Evolutionary conservation across 2,329 filamentous ascomycete species (phyloP).

Genomic region (Cytospora mali): DNA sequence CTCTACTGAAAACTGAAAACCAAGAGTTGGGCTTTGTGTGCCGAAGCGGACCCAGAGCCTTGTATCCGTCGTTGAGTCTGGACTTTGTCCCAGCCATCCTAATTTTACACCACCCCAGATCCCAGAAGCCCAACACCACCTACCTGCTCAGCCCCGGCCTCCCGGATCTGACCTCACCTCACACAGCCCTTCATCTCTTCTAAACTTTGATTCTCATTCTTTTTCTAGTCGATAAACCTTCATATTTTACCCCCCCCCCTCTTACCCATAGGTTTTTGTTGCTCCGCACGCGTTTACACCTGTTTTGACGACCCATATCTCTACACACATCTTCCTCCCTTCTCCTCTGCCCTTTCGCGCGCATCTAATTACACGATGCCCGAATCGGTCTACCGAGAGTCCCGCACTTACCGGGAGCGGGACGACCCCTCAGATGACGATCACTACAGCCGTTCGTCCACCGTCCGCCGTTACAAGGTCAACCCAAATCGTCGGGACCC

Average conservation of each 20-base stretch:
- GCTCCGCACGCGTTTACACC: background rate
- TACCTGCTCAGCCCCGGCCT: constrained; percentile 9
- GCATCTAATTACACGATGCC: constrained; percentile 33
- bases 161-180: constrained; percentile 13
- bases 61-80: constrained; percentile 17
- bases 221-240: constrained; percentile 10
- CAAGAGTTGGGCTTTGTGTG: background rate
- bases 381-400: constrained; percentile 39
- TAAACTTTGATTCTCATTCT: constrained; percentile 6
- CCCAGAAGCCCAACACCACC: constrained; percentile 4
- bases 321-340: background rate
- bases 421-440: constrained; percentile 47
- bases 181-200: constrained; percentile 6
- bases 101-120: constrained; percentile 22
- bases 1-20: background rate
- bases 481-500: constrained; percentile 35
- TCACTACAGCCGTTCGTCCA: constrained; percentile 46
- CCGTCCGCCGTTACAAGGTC: constrained; percentile 58
- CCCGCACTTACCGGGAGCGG: constrained; percentile 39
- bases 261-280: constrained; percentile 7
- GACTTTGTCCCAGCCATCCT: constrained; percentile 22
- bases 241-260: too few relatives aligned
- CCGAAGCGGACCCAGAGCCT: background rate
- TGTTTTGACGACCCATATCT: background rate
- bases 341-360: constrained; percentile 2